Percentiles rank a stretch among this genome's conserved stretches.
These are phyloP conservation scores for Exophiala mesophila DNA, from an alignment of 2,329 filamentous ascomycete genomes.

Conservation along the genomic window DNA sequence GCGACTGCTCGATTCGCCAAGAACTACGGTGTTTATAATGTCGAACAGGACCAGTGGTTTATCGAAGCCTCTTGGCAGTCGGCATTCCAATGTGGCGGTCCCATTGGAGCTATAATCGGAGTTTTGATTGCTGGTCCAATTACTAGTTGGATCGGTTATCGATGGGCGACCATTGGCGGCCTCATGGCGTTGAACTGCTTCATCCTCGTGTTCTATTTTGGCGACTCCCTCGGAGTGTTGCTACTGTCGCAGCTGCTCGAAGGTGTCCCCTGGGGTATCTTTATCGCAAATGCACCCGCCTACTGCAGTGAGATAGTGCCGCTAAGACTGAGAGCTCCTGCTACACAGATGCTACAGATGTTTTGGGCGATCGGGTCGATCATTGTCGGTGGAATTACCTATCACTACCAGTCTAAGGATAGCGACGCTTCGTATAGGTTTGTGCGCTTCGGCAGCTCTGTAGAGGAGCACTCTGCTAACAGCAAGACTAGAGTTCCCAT, in stretches of 20 bases:
- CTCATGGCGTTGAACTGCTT: slow-evolving; percentile 56
- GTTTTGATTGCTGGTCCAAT: slow-evolving; percentile 58
- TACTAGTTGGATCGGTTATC: slow-evolving; percentile 58
- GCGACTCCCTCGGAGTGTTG: slow-evolving; percentile 40
- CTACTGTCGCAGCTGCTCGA: slow-evolving; percentile 55
- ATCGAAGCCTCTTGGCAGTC: slow-evolving; percentile 56
- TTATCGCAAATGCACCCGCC: slow-evolving; percentile 61
- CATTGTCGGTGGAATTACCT: slow-evolving; percentile 56
- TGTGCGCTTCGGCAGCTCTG: slow-evolving; percentile 27
- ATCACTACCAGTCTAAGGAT: slow-evolving; percentile 43
- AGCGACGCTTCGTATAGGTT: slow-evolving; percentile 41
- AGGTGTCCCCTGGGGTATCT: slow-evolving; percentile 62
- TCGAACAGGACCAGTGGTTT: slow-evolving; percentile 27
- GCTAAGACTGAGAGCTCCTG: slow-evolving; percentile 52
- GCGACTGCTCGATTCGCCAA: slow-evolving; percentile 46
- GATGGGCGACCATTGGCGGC: slow-evolving; percentile 52
- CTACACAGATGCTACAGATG: slow-evolving; percentile 62
- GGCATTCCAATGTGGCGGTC: slow-evolving; percentile 53
- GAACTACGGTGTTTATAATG: slow-evolving; percentile 43
- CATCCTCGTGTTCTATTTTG: slow-evolving; percentile 55
- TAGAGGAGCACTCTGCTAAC: slow-evolving; percentile 31
- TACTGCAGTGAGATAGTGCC: slow-evolving; percentile 61
- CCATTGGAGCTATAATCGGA: slow-evolving; percentile 55
- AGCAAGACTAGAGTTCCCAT: slow-evolving; percentile 45
- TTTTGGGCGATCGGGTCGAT: slow-evolving; percentile 61